Conservation (phyloP, 2,329 filamentous ascomycete species). For the Talaromyces sp. region DNA sequence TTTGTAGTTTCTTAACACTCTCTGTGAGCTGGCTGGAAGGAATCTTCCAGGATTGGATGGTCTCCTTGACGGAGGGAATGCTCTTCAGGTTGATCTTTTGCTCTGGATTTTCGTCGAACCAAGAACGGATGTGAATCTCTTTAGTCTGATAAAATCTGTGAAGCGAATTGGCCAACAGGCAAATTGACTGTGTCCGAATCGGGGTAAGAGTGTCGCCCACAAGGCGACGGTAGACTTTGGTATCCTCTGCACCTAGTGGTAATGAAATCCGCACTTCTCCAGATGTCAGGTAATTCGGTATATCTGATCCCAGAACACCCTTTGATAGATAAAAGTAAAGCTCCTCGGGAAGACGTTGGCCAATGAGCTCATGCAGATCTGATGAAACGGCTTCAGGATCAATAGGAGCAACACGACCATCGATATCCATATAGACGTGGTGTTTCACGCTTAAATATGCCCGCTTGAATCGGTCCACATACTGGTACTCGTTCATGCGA, state of each 20-base stretch:
- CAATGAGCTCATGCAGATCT: conserved; percentile 87
- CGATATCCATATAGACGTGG: conserved; percentile 76
- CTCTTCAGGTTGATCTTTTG: conserved; percentile 66
- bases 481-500: conserved; percentile 69
- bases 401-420: conserved; percentile 76
- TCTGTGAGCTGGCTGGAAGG: conserved; percentile 58
- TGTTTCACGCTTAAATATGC: conserved; percentile 84
- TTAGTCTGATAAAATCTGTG: conserved; percentile 83
- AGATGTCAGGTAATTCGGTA: conserved; percentile 81
- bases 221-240: conserved; percentile 77
- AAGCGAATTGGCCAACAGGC: conserved; percentile 75
- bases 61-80: conserved; percentile 55
- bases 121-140: conserved; percentile 74
- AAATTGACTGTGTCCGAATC: conserved; percentile 74
- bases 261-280: conserved; percentile 76
- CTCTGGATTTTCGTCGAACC: conserved; percentile 76
- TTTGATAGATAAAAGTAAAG: conserved; percentile 86
- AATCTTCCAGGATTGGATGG: conserved; percentile 72
- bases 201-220: conserved; percentile 74
- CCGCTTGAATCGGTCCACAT: conserved; percentile 83
- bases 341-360: conserved; percentile 86
- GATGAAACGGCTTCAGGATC: conserved; percentile 73
- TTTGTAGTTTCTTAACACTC: conserved; percentile 36
- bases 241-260: conserved; percentile 81
- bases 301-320: conserved; percentile 75